Evolutionary conservation across 352 stramenopile genomes (phyloP).

Genomic region (Globisporangium takayamanum): DNA sequence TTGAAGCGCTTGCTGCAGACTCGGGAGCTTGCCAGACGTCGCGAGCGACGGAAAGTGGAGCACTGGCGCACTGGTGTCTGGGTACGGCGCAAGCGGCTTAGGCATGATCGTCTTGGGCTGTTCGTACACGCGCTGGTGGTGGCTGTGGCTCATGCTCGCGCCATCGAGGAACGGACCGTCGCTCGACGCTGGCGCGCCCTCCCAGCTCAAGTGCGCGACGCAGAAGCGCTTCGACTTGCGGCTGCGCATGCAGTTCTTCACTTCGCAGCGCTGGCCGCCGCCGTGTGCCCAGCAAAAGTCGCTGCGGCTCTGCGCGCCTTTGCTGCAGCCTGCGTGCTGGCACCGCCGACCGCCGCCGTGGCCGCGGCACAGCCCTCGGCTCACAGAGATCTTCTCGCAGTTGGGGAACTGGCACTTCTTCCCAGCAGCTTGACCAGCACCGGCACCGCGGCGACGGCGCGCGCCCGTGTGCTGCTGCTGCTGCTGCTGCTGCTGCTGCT

Average conservation of each 20-base stretch:
- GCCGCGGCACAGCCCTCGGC: constrained; percentile 45
- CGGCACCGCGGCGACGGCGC: constrained; percentile 26
- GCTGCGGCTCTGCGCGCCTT: constrained; percentile 50
- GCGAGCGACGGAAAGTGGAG: constrained; percentile 10
- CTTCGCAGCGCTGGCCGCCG: constrained; percentile 55
- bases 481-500: constrained; percentile 6
- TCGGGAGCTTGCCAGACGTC: constrained; percentile 25
- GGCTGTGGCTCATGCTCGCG: too few species aligned
- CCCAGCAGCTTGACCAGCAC: constrained; percentile 21
- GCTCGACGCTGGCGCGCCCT: constrained; percentile 7
- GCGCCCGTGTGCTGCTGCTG: constrained; percentile 8
- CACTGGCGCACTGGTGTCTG: background rate
- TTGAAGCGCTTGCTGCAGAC: constrained; percentile 35
- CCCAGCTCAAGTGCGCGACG: constrained; percentile 46
- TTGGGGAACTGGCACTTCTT: constrained; percentile 53
- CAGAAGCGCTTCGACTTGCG: constrained; percentile 63
- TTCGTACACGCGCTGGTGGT: constrained; percentile 10
- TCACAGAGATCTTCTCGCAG: constrained; percentile 57
- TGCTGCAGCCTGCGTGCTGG: constrained; percentile 36
- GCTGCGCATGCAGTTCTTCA: constrained; percentile 47
- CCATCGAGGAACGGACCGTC: constrained; percentile 2
- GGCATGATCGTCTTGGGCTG: constrained; percentile 21
- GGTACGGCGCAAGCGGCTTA: constrained; percentile 13
- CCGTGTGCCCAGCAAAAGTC: constrained; percentile 62
- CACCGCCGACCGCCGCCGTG: constrained; percentile 58